Conservation (phyloP, 257 asterid genomes). For the Knoxia roxburghii region DNA sequence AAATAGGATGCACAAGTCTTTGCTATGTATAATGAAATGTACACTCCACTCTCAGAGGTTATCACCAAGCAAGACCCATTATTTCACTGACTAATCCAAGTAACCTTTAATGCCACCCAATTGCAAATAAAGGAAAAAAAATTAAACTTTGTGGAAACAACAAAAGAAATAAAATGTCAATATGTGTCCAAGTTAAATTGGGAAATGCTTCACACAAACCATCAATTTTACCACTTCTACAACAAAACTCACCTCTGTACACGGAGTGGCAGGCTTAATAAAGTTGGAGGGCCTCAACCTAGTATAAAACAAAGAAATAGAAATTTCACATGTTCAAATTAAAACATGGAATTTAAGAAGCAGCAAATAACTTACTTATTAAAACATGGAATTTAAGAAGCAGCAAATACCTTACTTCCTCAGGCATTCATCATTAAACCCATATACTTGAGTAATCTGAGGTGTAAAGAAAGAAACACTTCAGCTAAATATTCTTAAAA, state of each 20-base stretch:
- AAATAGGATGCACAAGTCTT: neutral
- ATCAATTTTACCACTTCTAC: neutral
- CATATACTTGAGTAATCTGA: slow-evolving; percentile 58
- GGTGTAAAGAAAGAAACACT: slow-evolving; percentile 3
- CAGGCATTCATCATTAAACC: slow-evolving; percentile 52
- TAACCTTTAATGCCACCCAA: neutral
- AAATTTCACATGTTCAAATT: neutral
- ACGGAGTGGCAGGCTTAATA: neutral
- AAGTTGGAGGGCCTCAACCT: neutral
- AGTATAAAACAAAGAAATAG: neutral
- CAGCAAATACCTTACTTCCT: slow-evolving; percentile 43
- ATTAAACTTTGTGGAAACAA: neutral
- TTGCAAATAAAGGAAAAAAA: neutral
- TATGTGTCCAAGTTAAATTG: neutral
- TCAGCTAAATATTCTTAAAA: slow-evolving; percentile 12
- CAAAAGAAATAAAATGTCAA: no score
- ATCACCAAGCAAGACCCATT: no score
- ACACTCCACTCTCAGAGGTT: neutral
- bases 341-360: slow-evolving; percentile 1
- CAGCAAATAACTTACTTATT: slow-evolving; percentile 36
- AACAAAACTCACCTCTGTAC: neutral
- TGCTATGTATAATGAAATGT: neutral
- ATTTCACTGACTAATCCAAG: no score
- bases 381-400: neutral
- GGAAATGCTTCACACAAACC: no score